Evolutionary conservation across 331 rosid species (phyloP).

Genomic region (Spiraea crenata): DNA sequence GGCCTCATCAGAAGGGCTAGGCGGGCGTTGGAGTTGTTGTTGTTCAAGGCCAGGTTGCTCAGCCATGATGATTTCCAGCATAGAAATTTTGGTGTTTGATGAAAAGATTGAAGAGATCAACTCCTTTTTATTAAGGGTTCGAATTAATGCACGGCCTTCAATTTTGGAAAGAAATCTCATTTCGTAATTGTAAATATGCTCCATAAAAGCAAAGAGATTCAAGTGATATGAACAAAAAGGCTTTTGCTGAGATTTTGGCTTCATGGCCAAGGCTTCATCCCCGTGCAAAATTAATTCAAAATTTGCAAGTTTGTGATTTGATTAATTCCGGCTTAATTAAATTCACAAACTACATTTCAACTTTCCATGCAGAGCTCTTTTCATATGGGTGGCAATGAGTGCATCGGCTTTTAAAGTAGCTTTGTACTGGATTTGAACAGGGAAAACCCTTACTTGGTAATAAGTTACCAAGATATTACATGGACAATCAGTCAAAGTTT

Average conservation of each 20-base stretch:
- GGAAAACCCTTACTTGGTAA: background rate
- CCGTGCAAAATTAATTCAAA: background rate
- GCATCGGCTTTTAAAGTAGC: background rate
- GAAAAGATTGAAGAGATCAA: slow-evolving; percentile 11
- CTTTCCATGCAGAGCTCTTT: slow-evolving; percentile 13
- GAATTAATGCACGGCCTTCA: slow-evolving; percentile 28
- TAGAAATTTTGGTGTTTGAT: slow-evolving; percentile 12
- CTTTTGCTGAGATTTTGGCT: slow-evolving; percentile 7
- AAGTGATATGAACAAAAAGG: slow-evolving; percentile 5
- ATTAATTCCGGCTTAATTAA: slow-evolving; percentile 6
- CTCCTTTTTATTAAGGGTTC: slow-evolving; percentile 36
- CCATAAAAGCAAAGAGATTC: slow-evolving; percentile 8
- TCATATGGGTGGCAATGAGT: slow-evolving; percentile 4
- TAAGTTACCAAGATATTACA: background rate
- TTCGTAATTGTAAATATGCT: slow-evolving; percentile 15
- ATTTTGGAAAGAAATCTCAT: slow-evolving; percentile 34
- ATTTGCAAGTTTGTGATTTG: background rate
- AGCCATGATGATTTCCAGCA: slow-evolving; percentile 8
- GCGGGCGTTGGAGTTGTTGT: no score
- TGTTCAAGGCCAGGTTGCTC: slow-evolving; percentile 14
- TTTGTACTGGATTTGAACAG: slow-evolving; percentile 11
- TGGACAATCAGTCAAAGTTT: background rate
- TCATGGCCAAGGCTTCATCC: background rate
- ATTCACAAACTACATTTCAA: slow-evolving; percentile 14
- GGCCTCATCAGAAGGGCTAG: slow-evolving; percentile 19